Evolutionary conservation across 352 stramenopile species (phyloP).

Genomic region (Phytophthora syringae): DNA sequence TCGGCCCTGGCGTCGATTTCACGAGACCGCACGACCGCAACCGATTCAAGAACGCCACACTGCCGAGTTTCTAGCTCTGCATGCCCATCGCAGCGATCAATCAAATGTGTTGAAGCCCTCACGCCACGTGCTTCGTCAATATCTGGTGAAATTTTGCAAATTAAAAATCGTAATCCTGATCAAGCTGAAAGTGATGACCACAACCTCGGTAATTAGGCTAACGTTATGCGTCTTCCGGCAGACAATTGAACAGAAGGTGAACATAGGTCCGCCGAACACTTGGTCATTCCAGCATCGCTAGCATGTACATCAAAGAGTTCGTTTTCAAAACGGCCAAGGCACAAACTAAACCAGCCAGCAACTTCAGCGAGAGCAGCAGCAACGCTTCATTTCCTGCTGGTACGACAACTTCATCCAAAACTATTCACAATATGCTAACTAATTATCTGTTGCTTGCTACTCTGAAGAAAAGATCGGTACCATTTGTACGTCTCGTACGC

Average conservation of each 20-base stretch:
- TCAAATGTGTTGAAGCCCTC: background rate
- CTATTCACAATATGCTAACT: background rate
- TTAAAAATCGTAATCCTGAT: background rate
- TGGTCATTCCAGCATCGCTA: slow-evolving; percentile 6
- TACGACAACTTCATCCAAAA: slow-evolving; percentile 4
- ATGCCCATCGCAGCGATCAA: background rate
- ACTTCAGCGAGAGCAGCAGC: slow-evolving; percentile 37
- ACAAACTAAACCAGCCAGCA: slow-evolving; percentile 24
- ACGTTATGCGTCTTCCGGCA: too few species aligned
- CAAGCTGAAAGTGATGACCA: background rate
- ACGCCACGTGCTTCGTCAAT: background rate
- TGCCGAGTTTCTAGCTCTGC: slow-evolving; percentile 12
- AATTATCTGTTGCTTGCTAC: background rate
- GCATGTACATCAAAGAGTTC: too few species aligned
- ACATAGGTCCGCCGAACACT: background rate
- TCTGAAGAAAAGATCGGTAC: slow-evolving; percentile 54
- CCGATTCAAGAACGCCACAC: slow-evolving; percentile 34
- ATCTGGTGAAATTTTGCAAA: background rate
- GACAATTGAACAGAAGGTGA: too few species aligned
- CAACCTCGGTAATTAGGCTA: background rate
- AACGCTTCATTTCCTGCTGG: slow-evolving; percentile 29
- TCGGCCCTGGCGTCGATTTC: slow-evolving; percentile 37
- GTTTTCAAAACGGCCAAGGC: slow-evolving; percentile 15
- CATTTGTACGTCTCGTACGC: slow-evolving; percentile 93
- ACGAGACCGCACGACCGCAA: slow-evolving; percentile 36